Conservation (phyloP, 306 rosid genomes). For the Vigna radiata region DNA sequence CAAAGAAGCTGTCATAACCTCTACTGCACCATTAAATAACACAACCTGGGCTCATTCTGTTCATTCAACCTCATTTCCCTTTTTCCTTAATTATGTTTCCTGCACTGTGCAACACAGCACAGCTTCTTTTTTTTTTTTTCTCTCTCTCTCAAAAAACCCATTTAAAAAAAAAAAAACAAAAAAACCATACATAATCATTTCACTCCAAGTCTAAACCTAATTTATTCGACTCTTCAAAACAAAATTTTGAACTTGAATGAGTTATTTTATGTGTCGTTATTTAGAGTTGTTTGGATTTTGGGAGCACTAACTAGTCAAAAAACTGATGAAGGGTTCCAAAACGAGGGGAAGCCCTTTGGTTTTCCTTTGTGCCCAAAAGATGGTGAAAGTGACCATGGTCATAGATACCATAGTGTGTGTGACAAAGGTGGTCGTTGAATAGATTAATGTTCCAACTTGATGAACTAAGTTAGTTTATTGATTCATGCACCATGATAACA, state of each 20-base stretch:
- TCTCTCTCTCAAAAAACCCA: too few relatives aligned
- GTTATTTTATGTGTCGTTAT: too few relatives aligned
- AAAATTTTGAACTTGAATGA: too few relatives aligned
- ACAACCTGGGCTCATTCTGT: slow-evolving; percentile 35
- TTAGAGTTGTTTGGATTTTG: neutral
- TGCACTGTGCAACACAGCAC: slow-evolving; percentile 47
- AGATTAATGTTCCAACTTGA: slow-evolving; percentile 19
- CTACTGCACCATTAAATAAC: slow-evolving; percentile 38
- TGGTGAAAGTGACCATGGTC: slow-evolving; percentile 53
- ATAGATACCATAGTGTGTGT: neutral
- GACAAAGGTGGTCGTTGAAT: slow-evolving; percentile 20
- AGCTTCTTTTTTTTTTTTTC: slow-evolving; percentile 27
- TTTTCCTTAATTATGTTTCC: slow-evolving; percentile 49
- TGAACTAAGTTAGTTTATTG: slow-evolving; percentile 22
- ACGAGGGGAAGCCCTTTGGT: neutral
- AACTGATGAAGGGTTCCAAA: neutral
- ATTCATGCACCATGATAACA: slow-evolving; percentile 36
- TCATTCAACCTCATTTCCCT: slow-evolving; percentile 10
- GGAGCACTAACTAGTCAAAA: neutral
- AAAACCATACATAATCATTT: too few relatives aligned
- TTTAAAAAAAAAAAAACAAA: too few relatives aligned
- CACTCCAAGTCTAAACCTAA: too few relatives aligned
- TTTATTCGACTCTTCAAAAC: too few relatives aligned
- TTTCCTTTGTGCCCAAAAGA: neutral
- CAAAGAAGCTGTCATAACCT: slow-evolving; percentile 39